Evolutionary conservation across 2,329 filamentous ascomycete genomes (phyloP), one percentile per base, ranked within the genome.

Genomic region (Aureobasidium sp.): DNA sequence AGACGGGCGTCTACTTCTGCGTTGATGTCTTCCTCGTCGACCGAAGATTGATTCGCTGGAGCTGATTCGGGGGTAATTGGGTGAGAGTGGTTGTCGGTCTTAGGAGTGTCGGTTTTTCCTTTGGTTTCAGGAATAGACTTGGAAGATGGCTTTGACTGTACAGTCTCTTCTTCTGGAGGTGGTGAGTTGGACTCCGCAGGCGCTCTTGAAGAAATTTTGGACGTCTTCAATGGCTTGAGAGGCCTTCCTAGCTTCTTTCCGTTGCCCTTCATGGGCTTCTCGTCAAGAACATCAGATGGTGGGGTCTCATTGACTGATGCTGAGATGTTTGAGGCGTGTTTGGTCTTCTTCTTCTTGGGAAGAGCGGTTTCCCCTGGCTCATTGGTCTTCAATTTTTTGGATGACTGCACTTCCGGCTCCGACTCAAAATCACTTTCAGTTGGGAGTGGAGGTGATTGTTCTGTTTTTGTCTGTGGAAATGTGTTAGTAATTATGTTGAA

Each of bases 1-100:
- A 73, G 61, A 5, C 71, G 67, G 27, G 67, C 68, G 1, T 68
- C 67, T 2, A 72, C 68, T 61, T 72, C 69, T 8, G 66, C 69
- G 0, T 66, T 68, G 33, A 71, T 63, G 62, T 73, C 71, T 31
- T 70, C 29, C 9, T 33, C 29, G n/a, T 49, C 68, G 58, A 69
- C 70, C 8, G 42, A 54, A 22, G 15, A 29, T 24, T 31, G 40
- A 1, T 31, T 27, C 19, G 19, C 14, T 37, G 37, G 1, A 15
- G 8, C 24, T 17, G 44, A 5, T 11, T 33, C 22, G 15, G 54
- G 44, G 17, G 39, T 42, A n/a, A 29, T 17, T 4, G 39, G 40
- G 2, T 31, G 31, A 11, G 3, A 11, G 12, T 37, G 11, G 0
- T 45, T 17, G n/a, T 45, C 29, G 27, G 9, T 22, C 15, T 19